These are phyloP conservation scores for Populus hybrid DNA, from an alignment of 441 rosid species.

Conservation along the genomic window DNA sequence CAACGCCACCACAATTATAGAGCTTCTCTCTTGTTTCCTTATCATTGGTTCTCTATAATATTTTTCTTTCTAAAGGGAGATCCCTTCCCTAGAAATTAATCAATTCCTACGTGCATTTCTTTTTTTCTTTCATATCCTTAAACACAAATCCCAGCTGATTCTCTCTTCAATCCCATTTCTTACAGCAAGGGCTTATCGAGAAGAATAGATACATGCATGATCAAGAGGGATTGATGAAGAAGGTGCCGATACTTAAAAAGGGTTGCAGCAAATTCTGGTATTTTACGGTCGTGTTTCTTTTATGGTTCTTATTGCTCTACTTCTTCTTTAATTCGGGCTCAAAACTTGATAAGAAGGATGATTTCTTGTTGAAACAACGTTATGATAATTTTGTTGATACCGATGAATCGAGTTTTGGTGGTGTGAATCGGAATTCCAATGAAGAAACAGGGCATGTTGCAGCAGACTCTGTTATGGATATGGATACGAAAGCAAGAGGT, in stretches of 20 bases:
- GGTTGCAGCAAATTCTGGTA: conserved; percentile 49
- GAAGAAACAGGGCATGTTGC: conserved; percentile 21
- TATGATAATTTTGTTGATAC: conserved; percentile 7
- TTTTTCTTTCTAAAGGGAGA: not conserved
- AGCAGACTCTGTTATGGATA: conserved; percentile 22
- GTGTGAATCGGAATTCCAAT: conserved; percentile 13
- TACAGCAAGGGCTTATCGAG: not conserved
- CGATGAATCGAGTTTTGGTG: conserved; percentile 23
- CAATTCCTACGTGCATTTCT: not conserved
- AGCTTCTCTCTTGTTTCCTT: conserved; percentile 11
- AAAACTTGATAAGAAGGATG: conserved; percentile 25
- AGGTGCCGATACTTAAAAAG: conserved; percentile 32
- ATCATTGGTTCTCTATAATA: conserved; percentile 16
- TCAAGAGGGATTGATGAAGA: conserved; percentile 27
- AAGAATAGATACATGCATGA: conserved; percentile 29
- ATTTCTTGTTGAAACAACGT: conserved; percentile 20
- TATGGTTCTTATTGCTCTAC: conserved; percentile 50
- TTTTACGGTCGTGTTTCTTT: conserved; percentile 34
- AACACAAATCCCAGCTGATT: conserved; percentile 6
- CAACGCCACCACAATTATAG: not conserved
- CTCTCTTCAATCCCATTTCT: not conserved
- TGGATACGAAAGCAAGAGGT: not conserved
- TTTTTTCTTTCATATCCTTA: conserved; percentile 3
- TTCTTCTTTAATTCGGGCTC: conserved; percentile 40
- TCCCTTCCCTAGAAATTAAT: not conserved